phyloP scores from a whole-genome alignment of 2,329 filamentous ascomycete genomes.

The Stachybotrys echinatus region DNA sequence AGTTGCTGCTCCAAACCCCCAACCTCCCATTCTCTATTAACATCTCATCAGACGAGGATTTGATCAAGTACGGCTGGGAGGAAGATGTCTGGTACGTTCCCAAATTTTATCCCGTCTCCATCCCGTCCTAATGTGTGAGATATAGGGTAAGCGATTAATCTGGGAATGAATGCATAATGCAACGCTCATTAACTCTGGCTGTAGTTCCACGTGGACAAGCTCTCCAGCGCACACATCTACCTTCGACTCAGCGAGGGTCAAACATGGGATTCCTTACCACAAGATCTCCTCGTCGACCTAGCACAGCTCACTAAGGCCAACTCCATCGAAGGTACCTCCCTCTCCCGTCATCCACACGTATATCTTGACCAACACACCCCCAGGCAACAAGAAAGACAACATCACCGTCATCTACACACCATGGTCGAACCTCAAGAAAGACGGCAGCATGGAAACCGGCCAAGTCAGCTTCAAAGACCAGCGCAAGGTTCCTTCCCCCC shows the following conservation, averaged over 20 bases:
- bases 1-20: conserved; percentile 23
- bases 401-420: conserved; percentile 95
- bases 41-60: conserved; percentile 71
- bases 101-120: neutral
- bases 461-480: conserved; percentile 93
- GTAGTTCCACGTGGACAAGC: conserved; percentile 96
- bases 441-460: conserved; percentile 90
- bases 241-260: conserved; percentile 75
- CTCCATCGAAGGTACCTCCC: conserved; percentile 76
- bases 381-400: conserved; percentile 98
- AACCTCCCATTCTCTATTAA: conserved; percentile 10
- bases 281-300: conserved; percentile 74
- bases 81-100: conserved; percentile 81
- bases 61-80: conserved; percentile 92
- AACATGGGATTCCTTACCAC: conserved; percentile 76
- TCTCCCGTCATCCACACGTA: neutral
- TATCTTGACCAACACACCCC: neutral
- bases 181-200: neutral
- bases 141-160: conserved; percentile 17
- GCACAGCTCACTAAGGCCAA: conserved; percentile 99
- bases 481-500: conserved; percentile 48
- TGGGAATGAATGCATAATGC: neutral
- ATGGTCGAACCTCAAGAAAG: conserved; percentile 94
- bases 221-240: conserved; percentile 95
- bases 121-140: neutral